Evolutionary conservation across 163 green algal genomes (phyloP).

Genomic region (Coccomyxa subellipsoidea): DNA sequence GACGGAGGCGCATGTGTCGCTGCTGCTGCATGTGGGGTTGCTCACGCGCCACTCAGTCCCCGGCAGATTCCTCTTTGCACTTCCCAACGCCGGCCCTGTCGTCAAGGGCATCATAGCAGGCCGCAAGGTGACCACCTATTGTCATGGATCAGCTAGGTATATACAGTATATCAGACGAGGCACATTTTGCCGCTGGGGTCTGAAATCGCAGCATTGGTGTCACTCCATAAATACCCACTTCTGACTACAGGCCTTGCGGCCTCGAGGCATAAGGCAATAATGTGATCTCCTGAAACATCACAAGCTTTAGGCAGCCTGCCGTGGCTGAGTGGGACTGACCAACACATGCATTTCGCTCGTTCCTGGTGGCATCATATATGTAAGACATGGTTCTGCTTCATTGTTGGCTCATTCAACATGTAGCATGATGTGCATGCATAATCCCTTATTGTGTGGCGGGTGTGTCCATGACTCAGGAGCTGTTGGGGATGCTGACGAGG

Average conservation of each 20-base stretch:
- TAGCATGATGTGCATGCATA: no score
- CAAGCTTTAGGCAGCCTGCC: no score
- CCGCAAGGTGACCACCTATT: slow-evolving; percentile 24
- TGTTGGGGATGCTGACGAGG: slow-evolving; percentile 37
- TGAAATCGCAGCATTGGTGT: background rate
- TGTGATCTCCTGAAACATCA: no score
- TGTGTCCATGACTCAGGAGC: slow-evolving; percentile 15
- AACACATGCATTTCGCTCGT: background rate
- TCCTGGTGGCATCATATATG: no score
- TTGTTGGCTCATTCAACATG: no score
- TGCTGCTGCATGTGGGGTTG: slow-evolving; percentile 38
- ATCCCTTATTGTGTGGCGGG: no score
- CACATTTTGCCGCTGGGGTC: background rate
- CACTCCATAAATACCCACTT: background rate
- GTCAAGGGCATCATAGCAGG: slow-evolving; percentile 35
- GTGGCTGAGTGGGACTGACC: no score
- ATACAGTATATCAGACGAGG: background rate
- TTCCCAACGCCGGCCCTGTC: slow-evolving; percentile 31
- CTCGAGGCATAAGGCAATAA: no score
- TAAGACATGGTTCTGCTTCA: no score
- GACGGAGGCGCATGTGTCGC: slow-evolving; percentile 35
- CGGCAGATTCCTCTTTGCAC: slow-evolving; percentile 37
- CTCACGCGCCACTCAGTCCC: slow-evolving; percentile 21
- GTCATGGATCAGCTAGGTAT: background rate
- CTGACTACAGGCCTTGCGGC: no score